Percentiles rank a stretch among this genome's conserved stretches.
Evolutionary conservation across 2,329 filamentous ascomycete species (phyloP).

Genomic region (Neonectria hederae): DNA sequence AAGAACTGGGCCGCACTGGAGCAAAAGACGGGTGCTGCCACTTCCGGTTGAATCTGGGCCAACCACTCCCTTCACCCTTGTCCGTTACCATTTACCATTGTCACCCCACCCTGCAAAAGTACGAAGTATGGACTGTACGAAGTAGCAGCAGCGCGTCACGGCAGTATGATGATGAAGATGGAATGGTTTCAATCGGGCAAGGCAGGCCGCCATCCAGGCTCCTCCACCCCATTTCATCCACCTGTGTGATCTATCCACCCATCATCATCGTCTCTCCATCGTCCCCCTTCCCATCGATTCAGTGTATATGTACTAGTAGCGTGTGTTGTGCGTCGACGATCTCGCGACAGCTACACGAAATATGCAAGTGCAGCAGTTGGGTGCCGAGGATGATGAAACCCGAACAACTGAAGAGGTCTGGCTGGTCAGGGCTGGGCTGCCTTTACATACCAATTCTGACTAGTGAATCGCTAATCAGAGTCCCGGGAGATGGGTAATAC

Average conservation of each 20-base stretch:
- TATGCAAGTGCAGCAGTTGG: neutral
- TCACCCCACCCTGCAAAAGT: constrained; percentile 8
- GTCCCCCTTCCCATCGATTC: neutral
- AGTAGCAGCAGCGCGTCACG: neutral
- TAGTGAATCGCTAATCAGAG: constrained; percentile 15
- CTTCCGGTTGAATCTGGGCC: neutral
- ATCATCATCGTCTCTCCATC: neutral
- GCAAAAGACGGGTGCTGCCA: constrained; percentile 1
- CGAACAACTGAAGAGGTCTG: neutral
- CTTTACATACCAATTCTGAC: neutral
- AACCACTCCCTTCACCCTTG: constrained; percentile 12
- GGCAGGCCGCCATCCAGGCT: neutral
- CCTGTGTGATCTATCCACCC: neutral
- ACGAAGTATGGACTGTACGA: neutral
- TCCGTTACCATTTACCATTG: constrained; percentile 7
- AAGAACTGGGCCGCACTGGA: neutral
- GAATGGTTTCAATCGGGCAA: too few species aligned
- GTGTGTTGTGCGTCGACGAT: neutral
- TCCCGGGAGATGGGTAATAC: constrained; percentile 7
- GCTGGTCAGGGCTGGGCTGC: neutral
- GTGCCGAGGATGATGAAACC: neutral
- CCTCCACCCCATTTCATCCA: neutral
- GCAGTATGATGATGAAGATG: too few species aligned
- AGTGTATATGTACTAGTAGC: neutral
- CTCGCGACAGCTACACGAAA: neutral